Base-by-base conservation (phyloP, 495 filamentous ascomycete species). In the Aspergillus bertholletiae region DNA sequence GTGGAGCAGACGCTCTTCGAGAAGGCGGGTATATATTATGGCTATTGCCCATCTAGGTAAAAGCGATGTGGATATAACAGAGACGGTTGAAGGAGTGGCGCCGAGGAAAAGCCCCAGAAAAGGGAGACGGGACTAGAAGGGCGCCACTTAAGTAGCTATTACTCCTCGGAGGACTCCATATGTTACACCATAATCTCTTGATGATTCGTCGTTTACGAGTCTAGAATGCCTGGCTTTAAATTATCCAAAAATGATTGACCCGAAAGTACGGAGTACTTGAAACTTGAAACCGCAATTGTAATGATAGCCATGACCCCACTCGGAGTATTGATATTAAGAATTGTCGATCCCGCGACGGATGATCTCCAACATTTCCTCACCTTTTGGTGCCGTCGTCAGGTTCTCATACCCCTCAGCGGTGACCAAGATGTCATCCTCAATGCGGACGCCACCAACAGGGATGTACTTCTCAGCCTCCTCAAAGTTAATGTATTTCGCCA, bases 381-480 rank as follows among this genome's bases (percentile, higher is more conserved):
- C 89, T 70, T 92, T 95, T 0, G 90, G 89, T 41, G 89, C 90
- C 7, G 80, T 85, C 1, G 92, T 96, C 61, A 97, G 69, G 60
- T 92, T 93, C 70, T 95, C 88, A 61, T 85, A 85, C 22, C 90
- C 90, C 30, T 79, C 76, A 23, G 79, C 75, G 3, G 90, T 96
- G 13, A 96, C 84, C 11, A 96, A 75, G 46, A 96, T 86, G 67
- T 92, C 88, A 69, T 96, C 93, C 74, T 97, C 93, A 57, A 97
- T 93, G 32, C 93, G 81, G 26, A 94, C 91, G 13, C 93, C 93
- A 17, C 93, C 93, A 21, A 96, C 84, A 23, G 76, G 76, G 57
- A 87, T 86, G 63, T 89, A 96, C 57, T 80, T 78, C 15, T 82
- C 80, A 3, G 95, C 77, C 32, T 86, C 82, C 3, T 81, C 76